These are phyloP conservation scores for Metschnikowia corniflorae DNA, from an alignment of 805 yeast genomes.

Conservation along the genomic window DNA sequence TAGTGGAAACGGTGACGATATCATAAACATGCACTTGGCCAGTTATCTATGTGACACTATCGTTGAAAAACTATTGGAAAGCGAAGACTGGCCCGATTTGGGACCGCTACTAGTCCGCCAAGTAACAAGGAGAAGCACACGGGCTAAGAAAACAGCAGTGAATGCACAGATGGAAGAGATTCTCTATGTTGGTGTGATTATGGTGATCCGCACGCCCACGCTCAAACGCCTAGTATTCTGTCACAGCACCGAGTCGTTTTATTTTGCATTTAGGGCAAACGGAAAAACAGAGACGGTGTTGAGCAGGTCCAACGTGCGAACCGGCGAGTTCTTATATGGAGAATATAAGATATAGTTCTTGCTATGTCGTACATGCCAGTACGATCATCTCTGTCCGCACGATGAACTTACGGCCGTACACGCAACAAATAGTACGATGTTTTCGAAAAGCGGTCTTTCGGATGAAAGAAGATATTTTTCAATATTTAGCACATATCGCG, in stretches of 20 bases:
- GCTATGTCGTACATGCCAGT: too few species aligned
- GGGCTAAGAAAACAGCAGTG: constrained; percentile 13
- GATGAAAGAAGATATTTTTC: too few species aligned
- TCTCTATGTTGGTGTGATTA: constrained; percentile 33
- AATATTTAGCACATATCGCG: too few species aligned
- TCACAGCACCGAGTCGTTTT: constrained; percentile 20
- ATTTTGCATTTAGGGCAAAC: constrained; percentile 21
- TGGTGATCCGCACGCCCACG: constrained; percentile 11
- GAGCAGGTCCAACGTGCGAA: constrained; percentile 8
- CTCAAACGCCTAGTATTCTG: constrained; percentile 14
- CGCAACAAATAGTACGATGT: too few species aligned
- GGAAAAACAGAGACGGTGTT: constrained; percentile 17
- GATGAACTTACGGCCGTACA: too few species aligned
- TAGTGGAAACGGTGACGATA: constrained; percentile 59
- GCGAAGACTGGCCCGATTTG: constrained; percentile 18
- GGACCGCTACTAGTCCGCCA: constrained; percentile 19
- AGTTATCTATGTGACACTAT: constrained; percentile 18
- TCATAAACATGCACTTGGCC: constrained; percentile 43
- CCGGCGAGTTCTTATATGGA: constrained; percentile 15
- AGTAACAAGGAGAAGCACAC: constrained; percentile 12
- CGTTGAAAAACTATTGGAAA: constrained; percentile 7
- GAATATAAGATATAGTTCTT: constrained; percentile 14
- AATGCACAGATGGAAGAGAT: constrained; percentile 9
- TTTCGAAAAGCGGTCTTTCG: too few species aligned
- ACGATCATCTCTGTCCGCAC: too few species aligned